A percentile compares a stretch with the other conserved stretches of the same genome.
These are phyloP conservation scores for Globisporangium uncinulatum DNA, from an alignment of 352 stramenopile species.

Conservation along the genomic window DNA sequence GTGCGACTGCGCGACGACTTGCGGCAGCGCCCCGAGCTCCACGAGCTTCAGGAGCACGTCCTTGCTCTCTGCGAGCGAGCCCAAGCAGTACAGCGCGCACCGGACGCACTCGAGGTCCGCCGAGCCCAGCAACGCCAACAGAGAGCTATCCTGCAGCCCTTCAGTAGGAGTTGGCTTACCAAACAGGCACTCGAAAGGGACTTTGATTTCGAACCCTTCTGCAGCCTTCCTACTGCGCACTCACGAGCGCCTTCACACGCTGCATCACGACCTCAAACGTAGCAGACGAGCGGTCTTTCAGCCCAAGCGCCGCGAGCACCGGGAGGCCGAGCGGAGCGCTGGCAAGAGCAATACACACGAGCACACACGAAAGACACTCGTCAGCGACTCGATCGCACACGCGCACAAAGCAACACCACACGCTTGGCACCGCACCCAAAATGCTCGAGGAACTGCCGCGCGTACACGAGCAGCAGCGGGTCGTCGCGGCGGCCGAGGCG, in stretches of 20 bases:
- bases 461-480: slow-evolving; percentile 78
- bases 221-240: too few relatives aligned
- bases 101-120: slow-evolving; percentile 88
- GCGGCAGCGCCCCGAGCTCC: slow-evolving; percentile 78
- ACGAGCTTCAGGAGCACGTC: slow-evolving; percentile 91
- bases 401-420: background rate
- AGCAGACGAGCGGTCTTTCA: slow-evolving; percentile 69
- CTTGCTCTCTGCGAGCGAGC: slow-evolving; percentile 89
- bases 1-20: slow-evolving; percentile 75
- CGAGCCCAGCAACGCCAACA: slow-evolving; percentile 85
- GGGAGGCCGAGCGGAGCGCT: slow-evolving; percentile 62
- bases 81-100: slow-evolving; percentile 89
- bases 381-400: background rate
- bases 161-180: too few relatives aligned
- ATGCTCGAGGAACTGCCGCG: slow-evolving; percentile 76
- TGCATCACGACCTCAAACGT: slow-evolving; percentile 79
- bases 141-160: too few relatives aligned
- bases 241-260: slow-evolving; percentile 34
- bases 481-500: slow-evolving; percentile 73
- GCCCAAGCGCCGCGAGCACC: slow-evolving; percentile 61
- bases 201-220: too few relatives aligned
- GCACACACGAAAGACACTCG: background rate
- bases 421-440: slow-evolving; percentile 46
- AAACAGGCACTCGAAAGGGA: too few relatives aligned
- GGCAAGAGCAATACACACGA: background rate